Base-by-base conservation (phyloP, 345 rosid species). In the Boechera retrofracta region DNA sequence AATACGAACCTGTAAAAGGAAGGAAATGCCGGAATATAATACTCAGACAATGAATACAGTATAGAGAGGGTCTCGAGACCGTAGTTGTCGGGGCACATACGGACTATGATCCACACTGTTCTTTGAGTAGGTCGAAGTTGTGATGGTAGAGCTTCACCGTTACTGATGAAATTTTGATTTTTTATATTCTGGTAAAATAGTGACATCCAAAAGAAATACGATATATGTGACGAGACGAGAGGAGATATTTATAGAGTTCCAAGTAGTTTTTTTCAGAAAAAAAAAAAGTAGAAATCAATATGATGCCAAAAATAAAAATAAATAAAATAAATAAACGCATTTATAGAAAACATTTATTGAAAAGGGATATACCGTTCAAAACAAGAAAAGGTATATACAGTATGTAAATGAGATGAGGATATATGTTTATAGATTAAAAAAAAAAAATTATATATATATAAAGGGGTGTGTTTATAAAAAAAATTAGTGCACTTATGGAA, bases 1-100 rank as follows among this genome's bases (percentile, higher is more conserved):
- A 63, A 10, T 62, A 62, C 33, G 11, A 62, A 73, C 77, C 62
- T 73, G 53, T 73, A 29, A 52, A 47, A 18, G 28, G 16, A 13
- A n/a, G 10, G 44, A 31, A 47, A 47, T 31, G 41, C 4, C 10
- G 15, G 42, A 31, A 2, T 44, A 47, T 0, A n/a, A 26, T 9
- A 45, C 56, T 32, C 56, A 65, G 24, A 21, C 24, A 21, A 21
- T 21, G 24, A 21, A 1, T 21, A 21, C 24, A 21, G 24, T 21
- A 21, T 21, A 21, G 24, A 21, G 24, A 21, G 24, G 24, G 24
- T 21, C 24, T 21, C 24, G 24, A 35, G 38, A 35, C 38, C 0
- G 36, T 33, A 33, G 6, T 33, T 4, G 7, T 33, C 0, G 36
- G 36, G 36, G 36, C 36, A 33, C 36, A 33, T 33, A 33, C 36